phyloP scores from a whole-genome alignment of 2,329 filamentous ascomycete species.

The Alternaria burnsii region DNA sequence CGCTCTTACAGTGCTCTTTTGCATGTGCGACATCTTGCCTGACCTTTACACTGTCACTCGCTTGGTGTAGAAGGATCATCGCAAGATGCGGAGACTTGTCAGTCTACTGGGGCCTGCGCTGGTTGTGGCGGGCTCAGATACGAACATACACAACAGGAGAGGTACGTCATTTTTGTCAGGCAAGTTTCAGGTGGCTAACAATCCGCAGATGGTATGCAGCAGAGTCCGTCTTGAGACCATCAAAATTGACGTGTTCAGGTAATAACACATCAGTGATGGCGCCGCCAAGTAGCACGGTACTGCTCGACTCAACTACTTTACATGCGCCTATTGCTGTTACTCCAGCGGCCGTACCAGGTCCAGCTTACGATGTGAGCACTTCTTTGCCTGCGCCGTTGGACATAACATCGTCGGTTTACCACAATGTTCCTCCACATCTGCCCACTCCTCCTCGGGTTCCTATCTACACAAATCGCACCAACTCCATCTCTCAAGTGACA shows the following conservation, averaged over 20 bases:
- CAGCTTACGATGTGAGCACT: background rate
- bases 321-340: conserved; percentile 2
- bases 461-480: conserved; percentile 1
- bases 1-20: conserved; percentile 8
- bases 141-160: conserved; percentile 19
- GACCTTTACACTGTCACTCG: conserved; percentile 32
- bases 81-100: conserved; percentile 35
- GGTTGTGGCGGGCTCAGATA: conserved; percentile 25
- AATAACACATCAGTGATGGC: background rate
- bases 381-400: background rate
- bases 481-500: background rate
- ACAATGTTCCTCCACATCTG: background rate
- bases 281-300: background rate
- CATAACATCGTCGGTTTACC: background rate
- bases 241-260: conserved; percentile 7
- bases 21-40: conserved; percentile 17
- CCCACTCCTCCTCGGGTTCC: background rate
- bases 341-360: background rate
- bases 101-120: conserved; percentile 27
- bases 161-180: conserved; percentile 26
- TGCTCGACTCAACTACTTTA: background rate
- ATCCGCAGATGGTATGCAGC: conserved; percentile 29
- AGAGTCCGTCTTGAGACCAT: background rate
- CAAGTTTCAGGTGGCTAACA: conserved; percentile 13
- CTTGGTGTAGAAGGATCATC: conserved; percentile 23